Base-by-base conservation (phyloP, 345 rosid genomes). In the Citrus sp. region DNA sequence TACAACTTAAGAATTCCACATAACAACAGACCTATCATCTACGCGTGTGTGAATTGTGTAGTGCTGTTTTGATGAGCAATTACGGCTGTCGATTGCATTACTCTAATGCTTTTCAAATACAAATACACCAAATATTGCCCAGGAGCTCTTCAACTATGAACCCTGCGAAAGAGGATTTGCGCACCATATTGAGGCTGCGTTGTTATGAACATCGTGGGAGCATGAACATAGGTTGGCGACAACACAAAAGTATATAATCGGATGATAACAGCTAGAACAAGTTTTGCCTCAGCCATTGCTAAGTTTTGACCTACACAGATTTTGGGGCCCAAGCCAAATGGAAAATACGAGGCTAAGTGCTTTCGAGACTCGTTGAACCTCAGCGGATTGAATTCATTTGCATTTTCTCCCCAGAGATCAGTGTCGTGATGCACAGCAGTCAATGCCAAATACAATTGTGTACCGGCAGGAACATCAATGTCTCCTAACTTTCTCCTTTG, bases 221-320 rank as follows among this genome's bases (percentile, higher is more conserved):
- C 92, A 80, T 93, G 98, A 69, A 85, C 89, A 70, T 93, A 94
- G 4, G 89, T 87, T 1, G 94, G 89, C 10, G 97, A 84, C 77
- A 54, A 35, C 51, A 49, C 82, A 64, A 91, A 87, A 10, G 85
- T 72, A 67, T 82, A 93, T 18, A 63, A 83, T 78, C 68, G 71
- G 80, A 93, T 78, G 80, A 93, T 84, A 83, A 84, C 82, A 1
- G 97, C 95, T 0, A 93, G 81, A 46, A 79, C 86, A 9, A 90
- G 74, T 80, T 93, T 94, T 22, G 90, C 76, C 78, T 92, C 92
- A 10, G 75, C 77, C 67, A 88, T 49, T 5, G 81, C 97, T 25
- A 92, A 84, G 77, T 81, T 84, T 72, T 86, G 89, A 9, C 97
- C 97, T 6, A 85, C 89, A 24, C 97, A 89, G 30, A 71, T 64